phyloP scores from a whole-genome alignment of 2,329 filamentous ascomycete genomes.

The Alternaria metachromatica region DNA sequence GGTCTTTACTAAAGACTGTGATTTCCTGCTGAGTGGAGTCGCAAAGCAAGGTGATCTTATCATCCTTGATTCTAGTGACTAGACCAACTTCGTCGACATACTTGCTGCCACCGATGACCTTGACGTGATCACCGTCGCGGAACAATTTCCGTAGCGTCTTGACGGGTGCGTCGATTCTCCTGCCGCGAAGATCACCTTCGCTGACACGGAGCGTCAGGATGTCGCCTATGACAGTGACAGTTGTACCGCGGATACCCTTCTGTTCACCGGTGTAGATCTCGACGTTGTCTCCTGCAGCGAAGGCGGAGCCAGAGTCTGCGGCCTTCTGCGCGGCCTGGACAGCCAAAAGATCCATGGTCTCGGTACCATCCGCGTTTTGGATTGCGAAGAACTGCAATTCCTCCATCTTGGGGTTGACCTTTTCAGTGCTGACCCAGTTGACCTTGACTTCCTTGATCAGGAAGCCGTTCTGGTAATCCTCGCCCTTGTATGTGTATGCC shows the following conservation, averaged over 20 bases:
- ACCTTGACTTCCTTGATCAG: slow-evolving; percentile 93
- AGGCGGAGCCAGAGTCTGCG: slow-evolving; percentile 79
- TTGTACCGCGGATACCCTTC: slow-evolving; percentile 85
- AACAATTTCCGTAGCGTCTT: slow-evolving; percentile 94
- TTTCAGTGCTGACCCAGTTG: slow-evolving; percentile 80
- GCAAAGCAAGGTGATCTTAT: slow-evolving; percentile 89
- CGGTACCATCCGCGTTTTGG: slow-evolving; percentile 87
- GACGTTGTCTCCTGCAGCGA: slow-evolving; percentile 92
- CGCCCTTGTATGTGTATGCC: slow-evolving; percentile 82
- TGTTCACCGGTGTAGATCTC: slow-evolving; percentile 97
- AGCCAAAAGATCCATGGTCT: slow-evolving; percentile 90
- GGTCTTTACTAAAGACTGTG: slow-evolving; percentile 96
- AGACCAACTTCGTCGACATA: slow-evolving; percentile 96
- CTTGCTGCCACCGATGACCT: slow-evolving; percentile 94
- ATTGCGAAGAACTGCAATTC: slow-evolving; percentile 95
- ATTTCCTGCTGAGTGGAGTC: slow-evolving; percentile 94
- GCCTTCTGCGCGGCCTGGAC: slow-evolving; percentile 89
- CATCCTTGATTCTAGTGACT: slow-evolving; percentile 91
- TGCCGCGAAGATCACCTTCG: slow-evolving; percentile 80
- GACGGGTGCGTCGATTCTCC: slow-evolving; percentile 89
- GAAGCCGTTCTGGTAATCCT: slow-evolving; percentile 92
- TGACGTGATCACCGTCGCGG: slow-evolving; percentile 93
- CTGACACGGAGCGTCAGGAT: slow-evolving; percentile 89
- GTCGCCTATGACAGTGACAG: slow-evolving; percentile 84
- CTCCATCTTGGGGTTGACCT: slow-evolving; percentile 91